A percentile compares a stretch with the other conserved stretches of the same genome.
These are phyloP conservation scores for Suillus plorans DNA, from an alignment of 768 basidiomycete species.

Conservation along the genomic window DNA sequence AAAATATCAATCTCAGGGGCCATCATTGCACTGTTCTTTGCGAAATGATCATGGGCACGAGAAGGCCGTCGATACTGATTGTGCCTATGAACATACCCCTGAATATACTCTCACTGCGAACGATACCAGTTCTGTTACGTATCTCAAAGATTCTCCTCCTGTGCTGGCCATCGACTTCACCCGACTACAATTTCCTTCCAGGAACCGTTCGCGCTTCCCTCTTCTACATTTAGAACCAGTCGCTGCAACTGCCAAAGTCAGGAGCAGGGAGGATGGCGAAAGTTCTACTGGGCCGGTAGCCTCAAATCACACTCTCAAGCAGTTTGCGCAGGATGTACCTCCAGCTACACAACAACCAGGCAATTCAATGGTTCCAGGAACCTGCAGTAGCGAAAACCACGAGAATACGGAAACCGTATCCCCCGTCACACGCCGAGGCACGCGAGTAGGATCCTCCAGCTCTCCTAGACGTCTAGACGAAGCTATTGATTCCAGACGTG, in stretches of 20 bases:
- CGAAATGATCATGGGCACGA: background rate
- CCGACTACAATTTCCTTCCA: slow-evolving; percentile 12
- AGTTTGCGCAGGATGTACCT: background rate
- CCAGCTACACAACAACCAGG: background rate
- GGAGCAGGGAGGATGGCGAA: too few relatives aligned
- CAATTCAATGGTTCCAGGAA: background rate
- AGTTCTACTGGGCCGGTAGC: background rate
- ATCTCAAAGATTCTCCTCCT: background rate
- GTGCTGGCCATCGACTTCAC: slow-evolving; percentile 31
- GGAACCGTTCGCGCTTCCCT: slow-evolving; percentile 15
- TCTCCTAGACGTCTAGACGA: background rate
- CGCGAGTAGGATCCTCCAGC: background rate
- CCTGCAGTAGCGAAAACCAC: too few relatives aligned
- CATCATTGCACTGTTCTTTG: background rate
- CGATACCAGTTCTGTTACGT: too few relatives aligned
- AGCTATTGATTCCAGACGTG: background rate
- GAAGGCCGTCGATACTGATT: too few relatives aligned
- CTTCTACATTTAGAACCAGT: background rate
- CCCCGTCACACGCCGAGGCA: background rate
- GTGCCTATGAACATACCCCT: background rate
- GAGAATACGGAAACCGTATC: background rate
- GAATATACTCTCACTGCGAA: background rate
- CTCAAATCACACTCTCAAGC: too few relatives aligned
- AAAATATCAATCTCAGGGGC: background rate
- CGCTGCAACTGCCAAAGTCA: background rate